phyloP scores from a whole-genome alignment of 257 asterid species.

The Solanum peruvianum region DNA sequence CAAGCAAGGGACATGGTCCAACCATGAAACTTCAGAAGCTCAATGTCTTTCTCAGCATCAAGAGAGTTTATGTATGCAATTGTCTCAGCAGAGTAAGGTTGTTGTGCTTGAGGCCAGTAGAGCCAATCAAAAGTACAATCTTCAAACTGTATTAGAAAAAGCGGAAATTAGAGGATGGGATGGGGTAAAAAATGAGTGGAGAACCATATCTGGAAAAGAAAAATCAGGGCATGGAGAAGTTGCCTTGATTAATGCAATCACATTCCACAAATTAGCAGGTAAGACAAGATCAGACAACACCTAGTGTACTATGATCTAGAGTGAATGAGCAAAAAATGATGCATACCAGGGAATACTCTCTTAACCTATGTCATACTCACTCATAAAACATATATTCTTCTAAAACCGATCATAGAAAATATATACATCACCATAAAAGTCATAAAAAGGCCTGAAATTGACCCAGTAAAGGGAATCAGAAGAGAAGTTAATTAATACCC shows the following conservation, averaged over 20 bases:
- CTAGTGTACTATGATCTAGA: background rate
- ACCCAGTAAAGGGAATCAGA: background rate
- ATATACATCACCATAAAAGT: background rate
- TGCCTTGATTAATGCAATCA: background rate
- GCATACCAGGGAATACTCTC: background rate
- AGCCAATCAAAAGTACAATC: constrained; percentile 86
- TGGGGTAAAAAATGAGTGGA: background rate
- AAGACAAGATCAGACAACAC: background rate
- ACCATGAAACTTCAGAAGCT: constrained; percentile 45
- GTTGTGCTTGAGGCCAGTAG: constrained; percentile 71
- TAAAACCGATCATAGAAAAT: background rate
- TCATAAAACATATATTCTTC: background rate
- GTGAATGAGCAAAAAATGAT: background rate
- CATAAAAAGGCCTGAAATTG: background rate
- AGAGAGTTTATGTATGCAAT: constrained; percentile 45
- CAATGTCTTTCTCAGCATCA: constrained; percentile 57
- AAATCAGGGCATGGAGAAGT: background rate
- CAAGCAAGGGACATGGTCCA: constrained; percentile 46
- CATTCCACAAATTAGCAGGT: background rate
- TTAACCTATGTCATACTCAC: background rate
- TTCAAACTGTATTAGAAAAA: constrained; percentile 33
- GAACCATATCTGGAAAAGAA: background rate
- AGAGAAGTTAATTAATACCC: background rate
- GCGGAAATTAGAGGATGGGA: background rate
- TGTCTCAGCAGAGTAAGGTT: constrained; percentile 39